Base-by-base conservation (phyloP, 1,284 basidiomycete species). In the Ceratobasidium sp. region DNA sequence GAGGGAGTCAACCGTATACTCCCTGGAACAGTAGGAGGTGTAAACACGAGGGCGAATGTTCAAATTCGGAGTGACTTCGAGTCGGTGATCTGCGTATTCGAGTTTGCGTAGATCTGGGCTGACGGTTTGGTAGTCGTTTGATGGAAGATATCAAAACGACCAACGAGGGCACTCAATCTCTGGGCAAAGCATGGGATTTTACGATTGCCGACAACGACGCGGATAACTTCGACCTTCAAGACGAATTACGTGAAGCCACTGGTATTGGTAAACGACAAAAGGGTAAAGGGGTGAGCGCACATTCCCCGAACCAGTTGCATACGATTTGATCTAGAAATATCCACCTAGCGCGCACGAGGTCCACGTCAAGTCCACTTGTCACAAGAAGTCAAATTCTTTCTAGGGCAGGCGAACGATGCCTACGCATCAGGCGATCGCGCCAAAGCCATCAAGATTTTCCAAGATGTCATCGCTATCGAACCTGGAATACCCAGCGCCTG, bases 391-490 rank as follows among this genome's bases (percentile, higher is more conserved):
- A 89, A 90, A 76, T 87, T 89, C 0, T 85, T 97, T 5, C 89
- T 99, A 57, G 94, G 95, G 19, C 90, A 94, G 77, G 97, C 95
- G 34, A 98, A 97, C 82, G 89, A 94, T 80, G 92, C 92, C 0
- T 98, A 95, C 83, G 90, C 96, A 67, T 90, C 93, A 80, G 88
- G 86, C 68, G 85, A 95, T 77, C 85, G 91, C 22, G 85, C 87
- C 0, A 88, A 91, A 79, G 92, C 95, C 0, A 91, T 95, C 46
- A 88, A 89, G 29, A 89, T 92, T 59, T 94, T 97, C 88, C 91
- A 94, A 82, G 95, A 99, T 82, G 94, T 98, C 79, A 96, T 99
- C 76, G 90, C 95, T 9, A 95, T 97, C 76, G 97, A 99, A 83
- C 95, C 96, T 1, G 90, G 93, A 44, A 93, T 95, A 9, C 87